Conservation (phyloP, 2,329 filamentous ascomycete species). For the Cladosporium velox region DNA sequence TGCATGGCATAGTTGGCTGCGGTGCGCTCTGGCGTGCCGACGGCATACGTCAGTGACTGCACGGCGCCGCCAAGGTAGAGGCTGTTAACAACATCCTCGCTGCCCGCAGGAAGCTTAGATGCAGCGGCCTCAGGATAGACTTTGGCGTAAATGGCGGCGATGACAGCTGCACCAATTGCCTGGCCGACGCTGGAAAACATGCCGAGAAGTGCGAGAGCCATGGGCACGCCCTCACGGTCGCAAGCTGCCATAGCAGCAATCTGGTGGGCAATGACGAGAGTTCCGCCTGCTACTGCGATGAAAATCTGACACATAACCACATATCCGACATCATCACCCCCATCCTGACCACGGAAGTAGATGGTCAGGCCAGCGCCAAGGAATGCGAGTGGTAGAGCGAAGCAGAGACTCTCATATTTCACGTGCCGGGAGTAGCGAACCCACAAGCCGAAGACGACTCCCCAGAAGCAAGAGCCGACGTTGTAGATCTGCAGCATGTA, state of each 20-base stretch:
- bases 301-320: conserved; percentile 57
- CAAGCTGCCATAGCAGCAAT: conserved; percentile 60
- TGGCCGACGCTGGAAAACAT: conserved; percentile 43
- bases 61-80: conserved; percentile 53
- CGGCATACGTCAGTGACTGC: conserved; percentile 52
- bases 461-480: conserved; percentile 46
- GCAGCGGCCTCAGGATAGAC: conserved; percentile 28
- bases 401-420: conserved; percentile 47
- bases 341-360: conserved; percentile 35
- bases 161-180: conserved; percentile 54
- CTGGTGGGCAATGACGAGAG: conserved; percentile 60
- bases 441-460: conserved; percentile 48
- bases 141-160: conserved; percentile 31
- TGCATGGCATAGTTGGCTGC: conserved; percentile 52
- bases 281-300: conserved; percentile 56
- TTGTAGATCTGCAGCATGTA: conserved; percentile 40
- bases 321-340: conserved; percentile 47
- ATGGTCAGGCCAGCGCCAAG: conserved; percentile 37
- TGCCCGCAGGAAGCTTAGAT: conserved; percentile 21
- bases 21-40: conserved; percentile 45
- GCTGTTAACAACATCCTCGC: conserved; percentile 33
- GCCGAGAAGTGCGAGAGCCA: conserved; percentile 29
- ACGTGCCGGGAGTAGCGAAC: conserved; percentile 52
- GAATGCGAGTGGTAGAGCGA: conserved; percentile 40
- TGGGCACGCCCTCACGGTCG: conserved; percentile 30